Evolutionary conservation across 495 filamentous ascomycete genomes (phyloP), one percentile per base, ranked within the genome.

Genomic region (Geopyxis carbonaria): DNA sequence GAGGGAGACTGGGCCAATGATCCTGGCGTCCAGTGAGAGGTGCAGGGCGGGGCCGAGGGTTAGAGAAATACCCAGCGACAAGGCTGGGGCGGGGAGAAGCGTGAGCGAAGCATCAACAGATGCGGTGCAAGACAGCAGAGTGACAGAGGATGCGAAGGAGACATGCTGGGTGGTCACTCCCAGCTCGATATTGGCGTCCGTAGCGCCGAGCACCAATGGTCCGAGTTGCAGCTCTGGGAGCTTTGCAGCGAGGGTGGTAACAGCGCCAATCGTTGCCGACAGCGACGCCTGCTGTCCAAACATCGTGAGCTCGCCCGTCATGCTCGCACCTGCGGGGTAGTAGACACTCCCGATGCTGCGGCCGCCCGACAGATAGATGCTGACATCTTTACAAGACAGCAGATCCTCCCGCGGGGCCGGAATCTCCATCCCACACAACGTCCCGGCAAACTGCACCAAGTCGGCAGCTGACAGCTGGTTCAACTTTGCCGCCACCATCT

Each of bases 291-390:
- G 18, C 8, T 42, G 33, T 5, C 46, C 41, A 11, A 51, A 48
- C 19, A 51, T 22, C 4, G 40, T 33, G 28, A 48, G 37, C 8
- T 41, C 37, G 11, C 37, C 48, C 10, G 16, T 42, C 18, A 51
- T 33, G 1, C 36, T 37, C 25, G 37, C 45, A 1, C 46, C 46
- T 5, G 36, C 27, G 6, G 48, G 48, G 11, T 49, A 51, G 24
- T 45, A 37, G 10, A 41, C 48, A n/a, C 36, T 51, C 9, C 48
- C 48, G 19, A 51, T 45, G 3, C 35, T 45, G 11, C 31, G 29
- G 4, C 46, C 48, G 3, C 45, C 39, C 18, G 46, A 49, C 11
- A 51, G 35, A 18, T 51, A 49, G 18, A 48, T 28, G 18, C 15
- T 22, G n/a, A 44, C 33, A 20, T 45, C 16, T 8, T 34, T 30